A percentile compares a stretch with the other conserved stretches of the same genome.
Evolutionary conservation across 257 asterid genomes (phyloP).

Genomic region (Osmanthus fragrans): DNA sequence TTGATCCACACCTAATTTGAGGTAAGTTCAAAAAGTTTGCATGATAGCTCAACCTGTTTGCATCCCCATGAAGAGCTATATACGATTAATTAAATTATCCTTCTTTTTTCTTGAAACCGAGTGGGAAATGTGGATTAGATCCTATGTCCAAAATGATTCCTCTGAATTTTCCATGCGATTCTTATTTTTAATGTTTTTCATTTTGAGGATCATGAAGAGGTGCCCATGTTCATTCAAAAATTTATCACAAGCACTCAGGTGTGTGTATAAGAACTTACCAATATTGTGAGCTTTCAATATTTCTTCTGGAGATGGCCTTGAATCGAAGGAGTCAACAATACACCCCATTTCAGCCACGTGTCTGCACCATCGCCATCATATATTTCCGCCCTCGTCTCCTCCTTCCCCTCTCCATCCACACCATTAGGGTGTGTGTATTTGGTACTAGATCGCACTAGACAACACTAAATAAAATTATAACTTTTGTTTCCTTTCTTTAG

Average conservation of each 20-base stretch:
- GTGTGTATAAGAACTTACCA: neutral
- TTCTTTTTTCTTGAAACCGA: neutral
- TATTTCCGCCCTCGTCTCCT: neutral
- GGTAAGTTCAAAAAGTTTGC: neutral
- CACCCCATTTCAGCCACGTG: neutral
- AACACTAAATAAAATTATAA: neutral
- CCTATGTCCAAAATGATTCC: neutral
- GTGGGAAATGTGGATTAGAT: neutral
- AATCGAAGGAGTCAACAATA: neutral
- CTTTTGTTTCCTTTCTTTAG: neutral
- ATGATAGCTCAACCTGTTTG: neutral
- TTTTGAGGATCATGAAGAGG: neutral
- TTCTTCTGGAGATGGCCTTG: neutral
- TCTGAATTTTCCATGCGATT: neutral
- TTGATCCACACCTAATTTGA: neutral
- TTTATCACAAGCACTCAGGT: neutral
- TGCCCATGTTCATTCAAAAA: neutral
- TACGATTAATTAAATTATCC: neutral
- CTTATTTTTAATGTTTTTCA: neutral
- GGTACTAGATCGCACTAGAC: neutral
- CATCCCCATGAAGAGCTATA: neutral
- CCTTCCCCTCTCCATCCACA: neutral
- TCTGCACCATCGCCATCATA: neutral
- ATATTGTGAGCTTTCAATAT: neutral
- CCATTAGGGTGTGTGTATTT: neutral